These are phyloP conservation scores for Gonium pectorale DNA, from an alignment of 139 green algal species.

Conservation along the genomic window DNA sequence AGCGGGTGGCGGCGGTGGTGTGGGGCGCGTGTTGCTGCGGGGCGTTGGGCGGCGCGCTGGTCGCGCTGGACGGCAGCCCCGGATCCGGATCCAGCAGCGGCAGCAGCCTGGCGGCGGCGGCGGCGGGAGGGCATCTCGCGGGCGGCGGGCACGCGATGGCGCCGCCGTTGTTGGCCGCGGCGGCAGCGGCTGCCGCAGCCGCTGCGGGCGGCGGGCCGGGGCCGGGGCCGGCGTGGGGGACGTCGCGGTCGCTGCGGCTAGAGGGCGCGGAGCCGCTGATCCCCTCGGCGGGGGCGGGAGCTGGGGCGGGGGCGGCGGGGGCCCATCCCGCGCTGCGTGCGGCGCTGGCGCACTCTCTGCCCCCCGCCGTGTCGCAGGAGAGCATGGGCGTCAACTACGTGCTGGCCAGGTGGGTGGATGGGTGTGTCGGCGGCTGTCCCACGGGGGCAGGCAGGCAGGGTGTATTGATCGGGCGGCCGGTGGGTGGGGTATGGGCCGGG, in stretches of 20 bases:
- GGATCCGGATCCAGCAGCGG: neutral
- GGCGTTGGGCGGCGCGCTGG: conserved; percentile 2
- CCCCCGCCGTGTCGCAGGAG: neutral
- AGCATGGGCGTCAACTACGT: conserved; percentile 32
- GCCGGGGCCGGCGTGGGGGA: neutral
- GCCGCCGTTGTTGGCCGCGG: neutral
- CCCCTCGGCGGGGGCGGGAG: neutral
- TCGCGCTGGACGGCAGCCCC: conserved; percentile 32
- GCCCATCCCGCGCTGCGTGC: neutral
- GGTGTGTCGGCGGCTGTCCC: no score
- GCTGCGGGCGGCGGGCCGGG: neutral
- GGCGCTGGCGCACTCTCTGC: neutral
- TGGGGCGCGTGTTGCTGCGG: conserved; percentile 18
- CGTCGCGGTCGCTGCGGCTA: conserved; percentile 6
- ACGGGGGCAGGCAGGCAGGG: no score
- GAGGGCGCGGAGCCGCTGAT: neutral
- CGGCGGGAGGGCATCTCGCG: no score
- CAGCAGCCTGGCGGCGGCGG: neutral
- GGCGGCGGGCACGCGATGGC: neutral
- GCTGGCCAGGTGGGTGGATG: conserved; percentile 24
- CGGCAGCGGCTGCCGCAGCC: neutral
- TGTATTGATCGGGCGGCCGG: no score
- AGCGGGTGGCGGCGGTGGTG: conserved; percentile 27
- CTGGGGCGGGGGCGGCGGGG: neutral
- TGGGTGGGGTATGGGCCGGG: neutral